Conservation (phyloP, 257 asterid species). For the Coffea eugenioides region DNA sequence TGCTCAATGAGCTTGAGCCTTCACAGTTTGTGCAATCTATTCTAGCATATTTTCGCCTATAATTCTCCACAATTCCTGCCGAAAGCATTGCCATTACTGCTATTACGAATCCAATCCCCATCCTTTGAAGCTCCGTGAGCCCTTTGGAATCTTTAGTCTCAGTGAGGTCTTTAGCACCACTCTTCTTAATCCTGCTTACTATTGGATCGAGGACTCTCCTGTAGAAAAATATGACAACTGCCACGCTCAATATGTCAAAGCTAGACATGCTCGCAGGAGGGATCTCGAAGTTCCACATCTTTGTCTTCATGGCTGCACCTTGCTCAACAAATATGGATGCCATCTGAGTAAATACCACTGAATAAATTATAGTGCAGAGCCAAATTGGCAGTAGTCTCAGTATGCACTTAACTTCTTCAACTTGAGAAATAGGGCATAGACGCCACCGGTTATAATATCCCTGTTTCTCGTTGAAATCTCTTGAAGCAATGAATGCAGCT, state of each 20-base stretch:
- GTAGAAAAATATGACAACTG: conserved; percentile 74
- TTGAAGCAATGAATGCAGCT: conserved; percentile 69
- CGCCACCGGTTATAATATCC: conserved; percentile 55
- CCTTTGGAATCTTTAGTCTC: conserved; percentile 38
- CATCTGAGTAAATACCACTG: conserved; percentile 95
- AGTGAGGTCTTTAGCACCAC: conserved; percentile 33
- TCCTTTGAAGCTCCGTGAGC: conserved; percentile 83
- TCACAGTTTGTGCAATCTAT: conserved; percentile 67
- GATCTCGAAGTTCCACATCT: conserved; percentile 58
- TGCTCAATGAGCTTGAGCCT: conserved; percentile 82
- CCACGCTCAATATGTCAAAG: conserved; percentile 88
- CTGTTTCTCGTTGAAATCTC: conserved; percentile 48
- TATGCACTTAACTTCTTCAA: conserved; percentile 91
- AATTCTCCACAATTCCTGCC: conserved; percentile 74
- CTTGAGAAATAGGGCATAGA: conserved; percentile 86
- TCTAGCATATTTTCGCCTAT: conserved; percentile 61
- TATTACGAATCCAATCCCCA: conserved; percentile 84
- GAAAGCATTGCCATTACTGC: conserved; percentile 78
- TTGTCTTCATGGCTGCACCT: conserved; percentile 85
- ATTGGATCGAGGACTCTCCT: conserved; percentile 65
- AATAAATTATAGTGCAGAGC: conserved; percentile 93
- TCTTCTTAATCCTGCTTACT: conserved; percentile 33
- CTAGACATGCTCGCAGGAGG: conserved; percentile 96
- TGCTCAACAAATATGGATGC: conserved; percentile 95
- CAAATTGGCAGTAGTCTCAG: conserved; percentile 82